Evolutionary conservation across 2,329 filamentous ascomycete species (phyloP), one percentile per base, ranked within the genome.

Genomic region (Hymenotorrendiella dingleyae): DNA sequence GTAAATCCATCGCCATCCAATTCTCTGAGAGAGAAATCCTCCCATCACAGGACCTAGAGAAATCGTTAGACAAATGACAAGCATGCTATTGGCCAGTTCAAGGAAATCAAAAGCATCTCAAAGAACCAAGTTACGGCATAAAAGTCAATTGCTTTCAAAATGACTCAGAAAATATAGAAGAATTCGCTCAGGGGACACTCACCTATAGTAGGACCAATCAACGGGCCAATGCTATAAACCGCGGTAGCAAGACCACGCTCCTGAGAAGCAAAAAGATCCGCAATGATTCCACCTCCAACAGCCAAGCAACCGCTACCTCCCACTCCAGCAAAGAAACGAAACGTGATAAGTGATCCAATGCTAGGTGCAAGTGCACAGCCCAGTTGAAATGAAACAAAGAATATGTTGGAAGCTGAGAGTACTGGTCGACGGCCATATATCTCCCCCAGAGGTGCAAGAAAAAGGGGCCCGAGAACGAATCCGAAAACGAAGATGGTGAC

Each of bases 381-480:
- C 2, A 28, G 7, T 6, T 12, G 14, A n/a, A 39, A 39, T 19
- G n/a, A 8, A 19, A 29, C 24, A 26, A 29, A 39, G 2, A 30
- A 5, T 16, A 39, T 9, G 22, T 30, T 39, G 24, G 24, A 10
- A n/a, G 7, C 24, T 7, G 8, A 16, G 10, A 20, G 17, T 7
- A 29, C 11, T 14, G 22, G 14, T 37, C 60, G 48, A 0, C 72
- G 54, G 0, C 71, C 71, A 36, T 67, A 72, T 0, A 72, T 54
- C 41, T 74, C 71, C 0, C 69, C 68, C 6, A 69, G 59, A 0
- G 80, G 79, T 3, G 80, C 81, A 78, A 80, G 84, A 3, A 84
- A 34, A 9, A 49, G 11, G 6, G 67, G 67, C 0, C 67, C 67
- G 12, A 64, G 64, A n/a, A 67, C 67, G 43, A 65, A 69, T 6